Evolutionary conservation across 805 yeast genomes (phyloP).

Genomic region (Candida alai): DNA sequence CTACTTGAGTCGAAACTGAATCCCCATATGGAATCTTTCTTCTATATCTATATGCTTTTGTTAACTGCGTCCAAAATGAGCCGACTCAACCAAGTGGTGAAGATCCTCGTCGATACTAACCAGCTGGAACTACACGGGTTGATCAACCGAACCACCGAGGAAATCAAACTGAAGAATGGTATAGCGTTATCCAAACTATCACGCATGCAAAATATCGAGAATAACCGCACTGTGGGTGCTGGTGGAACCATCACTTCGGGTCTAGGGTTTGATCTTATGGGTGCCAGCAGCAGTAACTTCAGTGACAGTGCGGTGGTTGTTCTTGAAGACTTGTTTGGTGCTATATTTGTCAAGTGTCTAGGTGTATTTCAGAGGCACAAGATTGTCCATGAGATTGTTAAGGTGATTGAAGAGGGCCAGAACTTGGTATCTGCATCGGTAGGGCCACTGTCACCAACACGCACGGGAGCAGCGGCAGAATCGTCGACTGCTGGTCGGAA

Average conservation of each 20-base stretch:
- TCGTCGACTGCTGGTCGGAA: not conserved
- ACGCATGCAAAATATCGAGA: slow-evolving; percentile 20
- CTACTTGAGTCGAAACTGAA: slow-evolving; percentile 27
- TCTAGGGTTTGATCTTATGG: slow-evolving; percentile 22
- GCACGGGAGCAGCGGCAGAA: not conserved
- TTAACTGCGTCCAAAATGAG: slow-evolving; percentile 58
- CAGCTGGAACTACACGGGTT: slow-evolving; percentile 62
- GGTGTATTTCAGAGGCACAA: slow-evolving; percentile 68
- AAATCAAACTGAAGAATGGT: slow-evolving; percentile 55
- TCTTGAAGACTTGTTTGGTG: slow-evolving; percentile 66
- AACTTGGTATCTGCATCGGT: slow-evolving; percentile 6
- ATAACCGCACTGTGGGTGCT: slow-evolving; percentile 12
- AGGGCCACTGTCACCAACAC: not conserved
- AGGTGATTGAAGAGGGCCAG: slow-evolving; percentile 23
- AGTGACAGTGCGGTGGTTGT: slow-evolving; percentile 52
- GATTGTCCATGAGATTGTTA: slow-evolving; percentile 56
- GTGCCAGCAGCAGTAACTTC: slow-evolving; percentile 25
- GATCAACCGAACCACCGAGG: slow-evolving; percentile 60
- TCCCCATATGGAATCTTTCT: slow-evolving; percentile 41
- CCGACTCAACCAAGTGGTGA: slow-evolving; percentile 55
- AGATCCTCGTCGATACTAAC: slow-evolving; percentile 49
- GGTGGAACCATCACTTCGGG: no score
- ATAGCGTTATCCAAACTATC: slow-evolving; percentile 24
- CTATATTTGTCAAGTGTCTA: slow-evolving; percentile 60
- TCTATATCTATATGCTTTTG: slow-evolving; percentile 50